Base-by-base conservation (phyloP, 768 basidiomycete species). In the Russula compacta region DNA sequence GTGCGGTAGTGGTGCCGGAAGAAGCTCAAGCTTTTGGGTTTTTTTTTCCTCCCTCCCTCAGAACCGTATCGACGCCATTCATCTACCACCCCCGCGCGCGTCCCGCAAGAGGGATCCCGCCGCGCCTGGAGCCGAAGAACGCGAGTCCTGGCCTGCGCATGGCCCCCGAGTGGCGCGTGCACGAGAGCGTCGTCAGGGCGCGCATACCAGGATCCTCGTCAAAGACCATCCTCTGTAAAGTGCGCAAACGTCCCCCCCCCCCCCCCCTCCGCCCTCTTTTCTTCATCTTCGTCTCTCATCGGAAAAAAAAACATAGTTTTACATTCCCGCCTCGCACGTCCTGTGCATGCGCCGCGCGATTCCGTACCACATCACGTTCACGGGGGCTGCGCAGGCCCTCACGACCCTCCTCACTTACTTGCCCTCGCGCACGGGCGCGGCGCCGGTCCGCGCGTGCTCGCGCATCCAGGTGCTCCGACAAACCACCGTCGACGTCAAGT, bases 391-490 rank as follows among this genome's bases (percentile, higher is more conserved):
- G 0, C 70, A 76, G 35, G 81, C 86, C 12, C 73, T 90, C 14
- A 80, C 81, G 2, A 74, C 80, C 6, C 87, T 86, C 67, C 69
- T 85, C 49, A 83, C 86, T 10, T 77, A 78, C 38, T 78, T 79
- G 38, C 88, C 87, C 0, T 76, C 76, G 10, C 67, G 71, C 33
- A 71, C 66, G 52, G 72, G 61, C 58, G 59, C 64, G 2, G 35
- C 71, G 29, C 64, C 69, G 2, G 69, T 69, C 60, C 75, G 67
- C 62, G 72, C 64, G 59, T 73, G 55, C 55, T 87, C 83, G 6
- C 79, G 78, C 7, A 72, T 89, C 29, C 80, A 85, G 65, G 66
- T 89, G 21, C 75, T 88, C 71, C 77, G 88, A 56, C 88, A 89
- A 69, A 79, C 81, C 4, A 79, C 78, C 7, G 84, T 88, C 9